These are phyloP conservation scores for Sphaerostilbella broomeana DNA, from an alignment of 2,329 filamentous ascomycete genomes.

Conservation along the genomic window DNA sequence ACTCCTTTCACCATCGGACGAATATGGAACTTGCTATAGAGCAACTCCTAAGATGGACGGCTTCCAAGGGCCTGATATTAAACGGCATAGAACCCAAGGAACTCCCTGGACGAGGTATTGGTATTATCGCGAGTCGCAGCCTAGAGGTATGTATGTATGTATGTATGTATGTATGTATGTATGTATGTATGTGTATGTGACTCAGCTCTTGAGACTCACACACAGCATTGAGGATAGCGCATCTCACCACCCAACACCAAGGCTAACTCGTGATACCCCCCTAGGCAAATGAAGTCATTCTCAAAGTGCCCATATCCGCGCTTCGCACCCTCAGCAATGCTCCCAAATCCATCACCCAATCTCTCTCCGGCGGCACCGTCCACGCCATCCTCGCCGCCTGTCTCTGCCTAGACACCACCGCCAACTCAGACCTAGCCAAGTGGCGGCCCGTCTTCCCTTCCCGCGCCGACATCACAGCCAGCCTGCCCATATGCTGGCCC, in stretches of 20 bases:
- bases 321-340: conserved; percentile 61
- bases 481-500: conserved; percentile 44
- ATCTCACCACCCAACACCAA: no score
- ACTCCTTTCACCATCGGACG: not conserved
- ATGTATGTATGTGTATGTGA: not conserved
- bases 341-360: conserved; percentile 43
- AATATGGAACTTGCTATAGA: conserved; percentile 25
- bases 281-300: conserved; percentile 45
- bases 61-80: conserved; percentile 56
- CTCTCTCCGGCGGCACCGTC: conserved; percentile 49
- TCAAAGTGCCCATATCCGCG: conserved; percentile 56
- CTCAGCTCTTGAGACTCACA: no score
- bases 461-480: conserved; percentile 45
- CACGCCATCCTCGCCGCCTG: conserved; percentile 69
- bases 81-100: conserved; percentile 59
- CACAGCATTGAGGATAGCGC: no score
- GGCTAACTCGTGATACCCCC: conserved; percentile 3
- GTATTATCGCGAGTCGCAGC: conserved; percentile 63
- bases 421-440: conserved; percentile 38
- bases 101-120: conserved; percentile 68
- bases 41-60: conserved; percentile 62
- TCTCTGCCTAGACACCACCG: conserved; percentile 50
- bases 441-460: conserved; percentile 67
- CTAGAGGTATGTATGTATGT: conserved; percentile 49
- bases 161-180: not conserved